These are phyloP conservation scores for Beauveria pseudobassiana DNA, from an alignment of 2,329 filamentous ascomycete genomes.

Conservation along the genomic window DNA sequence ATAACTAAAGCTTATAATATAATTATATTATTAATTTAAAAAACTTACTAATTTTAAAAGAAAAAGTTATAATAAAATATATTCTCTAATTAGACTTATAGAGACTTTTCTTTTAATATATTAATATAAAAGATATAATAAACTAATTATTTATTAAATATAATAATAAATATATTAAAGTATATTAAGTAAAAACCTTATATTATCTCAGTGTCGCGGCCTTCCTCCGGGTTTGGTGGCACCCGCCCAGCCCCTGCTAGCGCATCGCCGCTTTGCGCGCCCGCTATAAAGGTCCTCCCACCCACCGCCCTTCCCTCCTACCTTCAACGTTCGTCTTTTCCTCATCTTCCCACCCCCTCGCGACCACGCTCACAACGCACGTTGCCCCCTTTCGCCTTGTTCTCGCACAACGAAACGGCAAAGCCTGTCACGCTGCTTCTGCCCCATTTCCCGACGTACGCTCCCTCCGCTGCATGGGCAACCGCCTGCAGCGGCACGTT, in stretches of 20 bases:
- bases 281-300: neutral
- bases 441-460: neutral
- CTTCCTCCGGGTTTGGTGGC: constrained; percentile 6
- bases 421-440: neutral
- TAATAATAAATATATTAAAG: no score
- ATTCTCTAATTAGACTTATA: no score
- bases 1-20: no score
- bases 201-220: no score
- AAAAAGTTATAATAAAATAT: no score
- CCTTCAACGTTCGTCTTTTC: neutral
- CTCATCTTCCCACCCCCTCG: neutral
- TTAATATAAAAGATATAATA: no score
- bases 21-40: no score
- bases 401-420: neutral
- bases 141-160: no score
- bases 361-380: neutral
- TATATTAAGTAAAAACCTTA: no score
- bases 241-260: constrained; percentile 1
- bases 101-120: no score
- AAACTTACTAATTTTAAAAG: no score
- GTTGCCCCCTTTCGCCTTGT: neutral
- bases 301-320: neutral
- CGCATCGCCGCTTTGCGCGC: constrained; percentile 7
- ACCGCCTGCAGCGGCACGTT: neutral
- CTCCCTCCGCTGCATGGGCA: neutral